Percentiles rank a stretch among this genome's conserved stretches.
These are phyloP conservation scores for Sideroxylon spinosum DNA, from an alignment of 179 eudicot species.

Conservation along the genomic window DNA sequence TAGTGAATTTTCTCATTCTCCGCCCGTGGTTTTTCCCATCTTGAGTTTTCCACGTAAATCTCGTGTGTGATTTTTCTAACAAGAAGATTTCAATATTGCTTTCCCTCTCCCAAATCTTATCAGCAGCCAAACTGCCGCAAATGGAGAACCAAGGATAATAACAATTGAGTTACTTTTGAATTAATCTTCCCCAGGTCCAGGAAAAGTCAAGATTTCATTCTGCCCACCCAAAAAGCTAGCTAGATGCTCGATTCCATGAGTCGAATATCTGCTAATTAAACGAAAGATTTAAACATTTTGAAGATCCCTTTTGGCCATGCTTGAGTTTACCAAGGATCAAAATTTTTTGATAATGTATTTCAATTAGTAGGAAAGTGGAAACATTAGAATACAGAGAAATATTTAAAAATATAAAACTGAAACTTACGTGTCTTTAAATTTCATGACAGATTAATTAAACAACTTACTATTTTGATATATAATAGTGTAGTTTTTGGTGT, in stretches of 20 bases:
- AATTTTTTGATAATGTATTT: no score
- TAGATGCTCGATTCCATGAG: not conserved
- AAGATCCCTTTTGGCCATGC: not conserved
- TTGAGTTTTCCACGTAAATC: no score
- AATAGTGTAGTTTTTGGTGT: no score
- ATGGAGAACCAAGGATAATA: not conserved
- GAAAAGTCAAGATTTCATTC: not conserved
- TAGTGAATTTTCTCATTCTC: no score
- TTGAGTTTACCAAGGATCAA: not conserved
- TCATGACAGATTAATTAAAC: no score
- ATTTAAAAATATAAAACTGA: no score
- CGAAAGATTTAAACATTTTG: not conserved
- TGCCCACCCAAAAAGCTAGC: not conserved
- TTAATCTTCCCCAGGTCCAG: slow-evolving; percentile 1
- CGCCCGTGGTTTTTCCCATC: no score
- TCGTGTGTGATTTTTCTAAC: no score
- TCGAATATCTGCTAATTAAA: not conserved
- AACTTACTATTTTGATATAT: no score
- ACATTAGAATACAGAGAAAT: no score
- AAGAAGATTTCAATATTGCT: slow-evolving; percentile 2
- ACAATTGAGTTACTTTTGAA: not conserved
- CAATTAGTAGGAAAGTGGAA: no score
- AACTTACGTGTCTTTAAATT: no score
- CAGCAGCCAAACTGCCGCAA: not conserved
- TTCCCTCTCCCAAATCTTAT: not conserved